Base-by-base conservation (phyloP, 2,329 filamentous ascomycete species). In the Colletotrichum viniferum region DNA sequence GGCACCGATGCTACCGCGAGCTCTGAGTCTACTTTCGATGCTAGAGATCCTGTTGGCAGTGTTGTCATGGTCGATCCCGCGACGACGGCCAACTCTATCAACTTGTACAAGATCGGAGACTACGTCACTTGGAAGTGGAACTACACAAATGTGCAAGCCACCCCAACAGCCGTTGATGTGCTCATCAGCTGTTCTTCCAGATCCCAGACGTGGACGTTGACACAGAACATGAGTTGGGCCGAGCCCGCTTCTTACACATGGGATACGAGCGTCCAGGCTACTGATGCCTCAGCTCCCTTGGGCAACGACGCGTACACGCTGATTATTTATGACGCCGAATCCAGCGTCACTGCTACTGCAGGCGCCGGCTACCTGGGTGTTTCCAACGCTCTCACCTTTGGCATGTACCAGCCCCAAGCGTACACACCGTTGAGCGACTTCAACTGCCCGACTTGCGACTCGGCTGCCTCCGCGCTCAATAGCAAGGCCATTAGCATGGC, bases 41-140 rank as follows among this genome's bases (percentile, higher is more conserved):
- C 85, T 1, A 81, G 84, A 48, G 86, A 89, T 69, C 85, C 88
- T 10, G 85, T 87, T 4, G 92, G 90, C 65, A 84, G 86, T 68
- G 86, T 92, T 48, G 84, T 85, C 24, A 74, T 74, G 72, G 36
- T 74, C 30, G 70, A 70, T 14, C 92, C 92, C 1, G 84, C 86
- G 52, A 82, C 85, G 8, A 86, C 85, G 4, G 81, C 83, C 6
- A 83, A 84, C 13, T 85, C 86, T 30, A 85, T 86, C 12, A 85
- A 88, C 74, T 86, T 92, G 55, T 92, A 90, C 87, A 91, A 91
- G 80, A 91, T 93, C 76, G 89, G 90, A 76, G 88, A 92, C 79
- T 85, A 85, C 60, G 85, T 92, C 58, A 93, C 90, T 16, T 91
- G 90, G 83, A 87, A 84, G 62, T 94, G 91, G 91, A 93, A 93